These are phyloP conservation scores for Brassica incana DNA, from an alignment of 345 rosid genomes.

Conservation along the genomic window DNA sequence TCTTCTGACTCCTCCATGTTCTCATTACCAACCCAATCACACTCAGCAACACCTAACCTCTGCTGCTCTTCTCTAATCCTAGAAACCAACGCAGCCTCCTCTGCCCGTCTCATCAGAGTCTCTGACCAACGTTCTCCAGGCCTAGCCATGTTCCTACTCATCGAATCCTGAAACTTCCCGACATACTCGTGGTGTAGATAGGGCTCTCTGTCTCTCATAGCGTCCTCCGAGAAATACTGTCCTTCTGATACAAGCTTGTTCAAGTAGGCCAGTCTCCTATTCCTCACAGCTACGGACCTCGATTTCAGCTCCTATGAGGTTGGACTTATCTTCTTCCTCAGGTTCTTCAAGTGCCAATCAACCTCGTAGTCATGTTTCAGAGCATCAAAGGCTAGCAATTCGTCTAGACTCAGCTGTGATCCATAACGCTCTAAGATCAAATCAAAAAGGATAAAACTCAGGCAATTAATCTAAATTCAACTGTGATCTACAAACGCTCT, in stretches of 20 bases:
- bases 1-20: slow-evolving; percentile 56
- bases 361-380: slow-evolving; percentile 71
- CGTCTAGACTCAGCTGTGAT: slow-evolving; percentile 56
- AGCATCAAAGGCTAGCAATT: slow-evolving; percentile 64
- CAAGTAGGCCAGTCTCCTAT: slow-evolving; percentile 77
- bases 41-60: slow-evolving; percentile 78
- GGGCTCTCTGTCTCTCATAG: slow-evolving; percentile 95
- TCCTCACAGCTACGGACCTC: slow-evolving; percentile 71
- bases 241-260: slow-evolving; percentile 65
- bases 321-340: slow-evolving; percentile 66
- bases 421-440: slow-evolving; percentile 73
- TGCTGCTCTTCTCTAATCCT: slow-evolving; percentile 86
- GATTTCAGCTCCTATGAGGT: slow-evolving; percentile 61
- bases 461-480: slow-evolving; percentile 36
- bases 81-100: slow-evolving; percentile 72
- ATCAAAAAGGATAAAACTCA: slow-evolving; percentile 14
- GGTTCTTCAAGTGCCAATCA: slow-evolving; percentile 77
- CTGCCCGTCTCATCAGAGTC: slow-evolving; percentile 81
- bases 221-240: slow-evolving; percentile 85
- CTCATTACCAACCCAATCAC: slow-evolving; percentile 79
- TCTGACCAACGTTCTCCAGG: slow-evolving; percentile 98
- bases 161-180: slow-evolving; percentile 89
- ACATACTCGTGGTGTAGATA: slow-evolving; percentile 92
- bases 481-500: slow-evolving; percentile 59
- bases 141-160: slow-evolving; percentile 78